Conservation (phyloP, 352 stramenopile species). For the Phytophthora colocasiae region DNA sequence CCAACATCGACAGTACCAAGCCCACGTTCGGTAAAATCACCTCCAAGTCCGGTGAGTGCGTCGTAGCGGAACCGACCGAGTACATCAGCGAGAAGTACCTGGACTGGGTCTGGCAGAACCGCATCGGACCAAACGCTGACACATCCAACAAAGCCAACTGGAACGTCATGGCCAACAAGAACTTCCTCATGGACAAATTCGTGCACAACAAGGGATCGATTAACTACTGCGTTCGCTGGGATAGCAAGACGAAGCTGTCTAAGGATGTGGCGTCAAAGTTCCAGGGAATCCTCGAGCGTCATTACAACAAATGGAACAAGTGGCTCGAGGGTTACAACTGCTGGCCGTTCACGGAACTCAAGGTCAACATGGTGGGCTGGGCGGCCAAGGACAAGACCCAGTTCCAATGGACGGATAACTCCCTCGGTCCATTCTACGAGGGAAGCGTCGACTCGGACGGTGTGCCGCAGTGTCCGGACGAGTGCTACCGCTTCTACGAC, state of each 20-base stretch:
- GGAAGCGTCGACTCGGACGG: constrained; percentile 1
- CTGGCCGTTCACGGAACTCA: constrained; percentile 32
- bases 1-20: constrained; percentile 16
- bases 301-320: constrained; percentile 35
- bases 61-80: constrained; percentile 12
- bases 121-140: constrained; percentile 19
- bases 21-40: constrained; percentile 28
- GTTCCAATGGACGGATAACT: constrained; percentile 26
- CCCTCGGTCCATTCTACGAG: constrained; percentile 25
- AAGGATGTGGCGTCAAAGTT: constrained; percentile 17
- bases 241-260: constrained; percentile 1
- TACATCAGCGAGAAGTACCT: constrained; percentile 25
- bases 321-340: constrained; percentile 35
- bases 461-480: constrained; percentile 22
- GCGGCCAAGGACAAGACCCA: constrained; percentile 26
- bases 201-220: constrained; percentile 34
- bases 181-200: constrained; percentile 31
- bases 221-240: constrained; percentile 36
- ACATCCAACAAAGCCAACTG: constrained; percentile 12
- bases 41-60: constrained; percentile 18
- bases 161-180: constrained; percentile 37
- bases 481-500: constrained; percentile 30
- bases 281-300: constrained; percentile 17
- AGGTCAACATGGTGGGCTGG: constrained; percentile 35
- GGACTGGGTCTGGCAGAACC: constrained; percentile 30